Evolutionary conservation across 164 flowering plant species (phyloP), one percentile per base, ranked within the genome.

Genomic region (Vitis labrusca): DNA sequence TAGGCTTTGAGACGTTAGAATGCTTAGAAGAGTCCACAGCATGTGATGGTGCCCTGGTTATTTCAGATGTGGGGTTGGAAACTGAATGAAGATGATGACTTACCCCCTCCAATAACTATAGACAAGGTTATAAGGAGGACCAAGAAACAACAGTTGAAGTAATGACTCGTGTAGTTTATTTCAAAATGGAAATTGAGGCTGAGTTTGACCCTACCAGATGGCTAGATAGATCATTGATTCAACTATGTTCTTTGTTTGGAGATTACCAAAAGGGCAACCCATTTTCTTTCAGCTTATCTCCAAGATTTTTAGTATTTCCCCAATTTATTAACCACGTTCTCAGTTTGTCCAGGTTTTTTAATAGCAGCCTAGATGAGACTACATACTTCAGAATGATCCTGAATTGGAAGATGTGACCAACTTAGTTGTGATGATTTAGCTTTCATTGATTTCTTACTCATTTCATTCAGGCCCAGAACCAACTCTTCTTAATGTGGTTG

Each of bases 281-380:
- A 48, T 83, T 92, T 56, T 83, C 99, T 64, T 93, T 93, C 75
- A 84, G 87, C 77, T 79, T 95, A 78, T 93, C 99, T 66, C 92
- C 93, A 32, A 88, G 93, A 37, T 80, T 91, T 70, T 93, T 97
- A 65, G 89, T 95, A 72, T 90, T 93, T 83, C 99, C 99, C 11
- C 98, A 95, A 69, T 95, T 95, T 71, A 95, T 76, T 80, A 93
- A 66, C 86, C 97, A 32, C 93, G 98, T 65, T 95, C 98, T 70
- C 99, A 95, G 73, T 95, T 95, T 87, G 93, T 95, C 70, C 97
- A 93, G 97, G 98, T 95, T 89, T 69, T 92, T 93, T 50, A 91
- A 91, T 80, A 93, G 93, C 83, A 95, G 98, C 77, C 99, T 97
- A 9, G 99, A 95, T 80, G 99, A 95, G 82, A 95, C 99, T 62